Percentiles rank a stretch among this genome's conserved stretches.
phyloP scores from a whole-genome alignment of 1,284 basidiomycete genomes.

The Cryptococcus floricola region DNA sequence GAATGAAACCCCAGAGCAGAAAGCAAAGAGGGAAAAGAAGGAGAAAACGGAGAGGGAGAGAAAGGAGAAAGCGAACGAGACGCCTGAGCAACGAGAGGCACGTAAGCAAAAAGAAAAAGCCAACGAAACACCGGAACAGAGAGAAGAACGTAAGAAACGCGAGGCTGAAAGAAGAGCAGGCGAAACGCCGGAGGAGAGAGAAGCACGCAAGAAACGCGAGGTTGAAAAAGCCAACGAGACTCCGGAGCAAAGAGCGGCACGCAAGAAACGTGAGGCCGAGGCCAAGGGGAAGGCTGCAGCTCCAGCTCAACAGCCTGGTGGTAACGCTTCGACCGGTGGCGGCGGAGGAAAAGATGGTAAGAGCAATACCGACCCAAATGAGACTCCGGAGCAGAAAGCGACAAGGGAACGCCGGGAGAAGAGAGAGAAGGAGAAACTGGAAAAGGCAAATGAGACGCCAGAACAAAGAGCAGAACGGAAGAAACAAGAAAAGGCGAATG shows the following conservation, averaged over 20 bases:
- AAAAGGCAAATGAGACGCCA: neutral
- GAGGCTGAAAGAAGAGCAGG: too few species aligned
- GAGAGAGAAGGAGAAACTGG: neutral
- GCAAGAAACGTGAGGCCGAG: too few species aligned
- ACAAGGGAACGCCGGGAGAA: neutral
- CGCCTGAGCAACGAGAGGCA: neutral
- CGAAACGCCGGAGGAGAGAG: constrained; percentile 1
- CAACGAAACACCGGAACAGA: too few species aligned
- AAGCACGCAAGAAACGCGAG: neutral
- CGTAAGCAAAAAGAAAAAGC: too few species aligned
- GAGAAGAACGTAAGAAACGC: too few species aligned
- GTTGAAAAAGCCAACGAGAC: neutral
- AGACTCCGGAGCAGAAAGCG: neutral
- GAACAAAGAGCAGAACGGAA: neutral
- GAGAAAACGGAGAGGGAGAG: neutral
- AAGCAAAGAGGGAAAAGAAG: constrained; percentile 1
- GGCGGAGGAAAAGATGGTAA: too few species aligned
- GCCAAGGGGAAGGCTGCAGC: too few species aligned
- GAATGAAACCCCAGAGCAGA: neutral
- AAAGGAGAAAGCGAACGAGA: neutral
- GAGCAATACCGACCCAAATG: too few species aligned
- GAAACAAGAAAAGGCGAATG: neutral
- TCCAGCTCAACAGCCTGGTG: too few species aligned
- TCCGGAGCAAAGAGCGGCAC: neutral
- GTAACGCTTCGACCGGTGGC: too few species aligned